Percentiles rank a stretch among this genome's conserved stretches.
Evolutionary conservation across 1,284 basidiomycete species (phyloP).

Genomic region (Rhodotorula sp.): DNA sequence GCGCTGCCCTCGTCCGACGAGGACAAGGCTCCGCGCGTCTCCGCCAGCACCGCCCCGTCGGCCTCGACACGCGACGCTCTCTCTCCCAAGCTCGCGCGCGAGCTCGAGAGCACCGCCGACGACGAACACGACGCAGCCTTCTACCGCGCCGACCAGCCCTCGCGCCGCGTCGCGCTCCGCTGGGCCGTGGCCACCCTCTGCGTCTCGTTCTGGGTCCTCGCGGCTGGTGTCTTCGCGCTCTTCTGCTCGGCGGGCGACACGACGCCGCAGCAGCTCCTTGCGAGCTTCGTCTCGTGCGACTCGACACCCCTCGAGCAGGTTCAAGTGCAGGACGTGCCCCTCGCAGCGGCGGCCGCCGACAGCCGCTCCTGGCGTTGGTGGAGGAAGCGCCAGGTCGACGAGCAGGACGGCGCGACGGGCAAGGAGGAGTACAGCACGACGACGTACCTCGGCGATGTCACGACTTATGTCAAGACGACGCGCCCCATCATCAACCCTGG

Average conservation of each 20-base stretch:
- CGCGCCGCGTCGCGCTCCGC: not conserved
- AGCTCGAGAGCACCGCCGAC: not conserved
- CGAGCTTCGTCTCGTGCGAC: too few relatives aligned
- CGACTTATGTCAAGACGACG: conserved; percentile 29
- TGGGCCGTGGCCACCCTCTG: not conserved
- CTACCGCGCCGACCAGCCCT: not conserved
- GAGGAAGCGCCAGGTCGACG: not conserved
- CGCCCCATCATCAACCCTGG: conserved; percentile 35
- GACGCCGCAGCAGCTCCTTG: too few relatives aligned
- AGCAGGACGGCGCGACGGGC: not conserved
- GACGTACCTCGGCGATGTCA: conserved; percentile 8
- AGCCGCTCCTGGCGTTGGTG: not conserved
- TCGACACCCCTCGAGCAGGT: too few relatives aligned
- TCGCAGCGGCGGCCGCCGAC: too few relatives aligned
- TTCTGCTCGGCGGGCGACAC: not conserved
- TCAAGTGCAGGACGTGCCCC: too few relatives aligned
- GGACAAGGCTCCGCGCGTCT: not conserved
- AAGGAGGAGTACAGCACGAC: conserved; percentile 16
- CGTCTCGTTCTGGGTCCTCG: not conserved
- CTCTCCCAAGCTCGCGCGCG: not conserved
- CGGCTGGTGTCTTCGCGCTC: not conserved
- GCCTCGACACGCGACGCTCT: not conserved
- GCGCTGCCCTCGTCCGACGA: not conserved
- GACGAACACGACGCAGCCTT: not conserved
- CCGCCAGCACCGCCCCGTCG: not conserved